Conservation (phyloP, 2,329 filamentous ascomycete genomes). For the Furcasterigmium sp. region DNA sequence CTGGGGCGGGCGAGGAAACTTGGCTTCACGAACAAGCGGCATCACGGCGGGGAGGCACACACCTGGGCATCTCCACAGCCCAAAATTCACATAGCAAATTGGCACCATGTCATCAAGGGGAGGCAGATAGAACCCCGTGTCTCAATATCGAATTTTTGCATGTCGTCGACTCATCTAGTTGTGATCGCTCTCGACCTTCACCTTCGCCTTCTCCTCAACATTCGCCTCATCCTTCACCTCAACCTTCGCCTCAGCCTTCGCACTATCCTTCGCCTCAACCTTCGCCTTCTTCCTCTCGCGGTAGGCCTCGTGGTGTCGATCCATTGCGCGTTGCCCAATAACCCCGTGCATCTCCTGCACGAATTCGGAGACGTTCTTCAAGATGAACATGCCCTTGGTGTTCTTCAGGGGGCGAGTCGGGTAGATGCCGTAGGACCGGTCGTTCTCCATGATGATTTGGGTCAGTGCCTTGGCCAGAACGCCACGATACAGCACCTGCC, state of each 20-base stretch:
- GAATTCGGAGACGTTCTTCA: slow-evolving; percentile 35
- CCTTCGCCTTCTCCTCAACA: too few species aligned
- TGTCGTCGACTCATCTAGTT: too few species aligned
- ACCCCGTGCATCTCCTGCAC: slow-evolving; percentile 30
- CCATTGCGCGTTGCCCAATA: slow-evolving; percentile 28
- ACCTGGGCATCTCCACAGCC: too few species aligned
- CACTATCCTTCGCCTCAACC: too few species aligned
- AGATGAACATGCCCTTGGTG: slow-evolving; percentile 35
- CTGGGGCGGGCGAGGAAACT: background rate
- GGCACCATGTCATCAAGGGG: too few species aligned
- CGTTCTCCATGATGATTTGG: slow-evolving; percentile 41
- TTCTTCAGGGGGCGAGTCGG: slow-evolving; percentile 21
- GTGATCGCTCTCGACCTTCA: too few species aligned
- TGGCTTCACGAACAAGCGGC: slow-evolving; percentile 22
- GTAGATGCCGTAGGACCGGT: slow-evolving; percentile 30
- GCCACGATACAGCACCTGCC: slow-evolving; percentile 23
- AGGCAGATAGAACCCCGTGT: too few species aligned
- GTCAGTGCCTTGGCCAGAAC: slow-evolving; percentile 37
- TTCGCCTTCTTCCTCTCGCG: background rate
- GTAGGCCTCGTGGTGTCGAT: slow-evolving; percentile 13
- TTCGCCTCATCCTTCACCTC: too few species aligned
- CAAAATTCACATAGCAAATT: too few species aligned
- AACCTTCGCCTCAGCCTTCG: too few species aligned
- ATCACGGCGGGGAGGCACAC: too few species aligned
- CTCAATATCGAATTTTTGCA: too few species aligned